Conservation (phyloP, 306 rosid species). For the Acacia acuminata region DNA sequence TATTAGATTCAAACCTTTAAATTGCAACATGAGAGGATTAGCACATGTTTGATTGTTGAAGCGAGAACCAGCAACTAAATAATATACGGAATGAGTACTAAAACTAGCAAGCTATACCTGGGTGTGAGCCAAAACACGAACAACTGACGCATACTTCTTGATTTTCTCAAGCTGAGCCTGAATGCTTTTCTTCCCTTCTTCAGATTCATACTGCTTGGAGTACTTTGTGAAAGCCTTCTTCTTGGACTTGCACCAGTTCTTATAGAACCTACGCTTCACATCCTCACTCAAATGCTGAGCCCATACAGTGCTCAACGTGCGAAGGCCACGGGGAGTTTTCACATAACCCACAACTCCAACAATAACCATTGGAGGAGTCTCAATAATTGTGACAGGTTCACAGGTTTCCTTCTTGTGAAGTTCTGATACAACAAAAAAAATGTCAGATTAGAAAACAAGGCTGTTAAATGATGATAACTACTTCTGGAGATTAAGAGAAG, state of each 20-base stretch:
- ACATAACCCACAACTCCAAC: constrained; percentile 90
- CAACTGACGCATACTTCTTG: constrained; percentile 69
- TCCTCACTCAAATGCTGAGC: constrained; percentile 90
- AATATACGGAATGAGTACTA: neutral
- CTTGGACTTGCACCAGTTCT: constrained; percentile 93
- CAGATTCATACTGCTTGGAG: constrained; percentile 69
- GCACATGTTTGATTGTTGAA: neutral
- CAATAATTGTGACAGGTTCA: constrained; percentile 81
- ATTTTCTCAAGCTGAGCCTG: constrained; percentile 71
- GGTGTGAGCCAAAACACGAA: constrained; percentile 86
- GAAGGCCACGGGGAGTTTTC: constrained; percentile 90
- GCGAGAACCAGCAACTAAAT: neutral
- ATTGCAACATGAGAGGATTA: neutral
- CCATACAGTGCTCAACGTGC: constrained; percentile 78
- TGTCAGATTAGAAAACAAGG: neutral
- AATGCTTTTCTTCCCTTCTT: constrained; percentile 72
- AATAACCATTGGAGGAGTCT: constrained; percentile 83
- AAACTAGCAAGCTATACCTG: constrained; percentile 44
- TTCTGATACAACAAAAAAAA: constrained; percentile 37
- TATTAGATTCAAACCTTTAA: neutral
- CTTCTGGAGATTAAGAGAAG: neutral
- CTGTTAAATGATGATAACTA: neutral
- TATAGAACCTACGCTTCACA: constrained; percentile 73
- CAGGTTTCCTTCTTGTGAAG: constrained; percentile 93
- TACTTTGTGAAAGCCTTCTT: constrained; percentile 85